These are phyloP conservation scores for Cyclanthera cordifolia DNA, from an alignment of 306 rosid species.

Conservation along the genomic window DNA sequence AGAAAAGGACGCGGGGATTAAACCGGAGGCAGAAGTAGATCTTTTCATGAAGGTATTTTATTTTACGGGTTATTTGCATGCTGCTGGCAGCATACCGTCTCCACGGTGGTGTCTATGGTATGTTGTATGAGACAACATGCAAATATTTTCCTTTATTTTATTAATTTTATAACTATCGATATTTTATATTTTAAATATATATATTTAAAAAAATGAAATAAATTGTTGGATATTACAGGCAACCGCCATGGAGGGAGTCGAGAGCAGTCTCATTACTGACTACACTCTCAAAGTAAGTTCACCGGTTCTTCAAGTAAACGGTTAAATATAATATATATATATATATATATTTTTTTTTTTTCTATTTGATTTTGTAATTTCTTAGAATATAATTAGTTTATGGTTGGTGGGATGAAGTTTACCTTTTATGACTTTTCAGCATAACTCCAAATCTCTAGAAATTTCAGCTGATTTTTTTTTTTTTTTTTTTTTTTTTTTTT, in stretches of 20 bases:
- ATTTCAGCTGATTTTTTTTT: not conserved
- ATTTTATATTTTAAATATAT: not conserved
- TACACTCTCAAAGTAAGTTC: conserved; percentile 72
- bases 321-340: too few relatives aligned
- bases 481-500: not conserved
- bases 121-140: too few relatives aligned
- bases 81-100: too few relatives aligned
- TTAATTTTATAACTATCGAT: not conserved
- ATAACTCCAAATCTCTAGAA: not conserved
- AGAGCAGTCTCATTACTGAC: conserved; percentile 69
- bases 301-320: not conserved
- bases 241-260: conserved; percentile 75
- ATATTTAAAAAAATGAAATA: not conserved
- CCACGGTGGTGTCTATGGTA: too few relatives aligned
- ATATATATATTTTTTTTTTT: too few relatives aligned
- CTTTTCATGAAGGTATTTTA: conserved; percentile 80
- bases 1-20: conserved; percentile 66
- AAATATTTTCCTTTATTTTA: too few relatives aligned
- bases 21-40: conserved; percentile 87
- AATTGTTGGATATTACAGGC: conserved; percentile 37
- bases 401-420: too few relatives aligned
- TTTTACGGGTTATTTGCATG: too few relatives aligned
- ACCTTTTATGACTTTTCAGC: too few relatives aligned
- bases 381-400: too few relatives aligned
- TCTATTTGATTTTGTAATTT: too few relatives aligned